Conservation (phyloP, 495 filamentous ascomycete genomes). For the Umbilicaria muhlenbergii region DNA sequence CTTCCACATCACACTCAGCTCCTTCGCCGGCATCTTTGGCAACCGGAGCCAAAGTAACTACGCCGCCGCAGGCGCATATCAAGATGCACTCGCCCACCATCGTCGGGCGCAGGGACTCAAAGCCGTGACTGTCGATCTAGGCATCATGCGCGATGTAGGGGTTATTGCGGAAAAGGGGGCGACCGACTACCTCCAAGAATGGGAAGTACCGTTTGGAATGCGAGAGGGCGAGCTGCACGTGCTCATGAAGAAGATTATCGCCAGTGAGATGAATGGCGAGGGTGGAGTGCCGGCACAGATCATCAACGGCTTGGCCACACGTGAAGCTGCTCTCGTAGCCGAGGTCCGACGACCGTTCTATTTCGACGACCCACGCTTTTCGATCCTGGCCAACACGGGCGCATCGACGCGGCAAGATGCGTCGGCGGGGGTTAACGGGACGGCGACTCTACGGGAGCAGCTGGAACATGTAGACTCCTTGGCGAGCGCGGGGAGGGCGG, state of each 20-base stretch:
- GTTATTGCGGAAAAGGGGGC: slow-evolving; percentile 4
- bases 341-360: slow-evolving; percentile 7
- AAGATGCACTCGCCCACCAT: slow-evolving; percentile 8
- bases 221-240: slow-evolving; percentile 10
- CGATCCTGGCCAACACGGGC: slow-evolving; percentile 4
- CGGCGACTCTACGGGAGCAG: neutral
- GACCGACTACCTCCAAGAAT: slow-evolving; percentile 6
- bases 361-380: slow-evolving; percentile 10
- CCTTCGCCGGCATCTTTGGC: slow-evolving; percentile 35
- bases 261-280: neutral
- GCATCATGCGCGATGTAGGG: slow-evolving; percentile 7
- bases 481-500: neutral
- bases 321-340: slow-evolving; percentile 1
- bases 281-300: slow-evolving; percentile 2
- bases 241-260: slow-evolving; percentile 7
- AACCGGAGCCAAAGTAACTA: slow-evolving; percentile 42
- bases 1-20: slow-evolving; percentile 44
- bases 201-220: slow-evolving; percentile 11
- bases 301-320: slow-evolving; percentile 9
- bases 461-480: neutral
- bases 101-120: slow-evolving; percentile 2
- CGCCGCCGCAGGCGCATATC: slow-evolving; percentile 25
- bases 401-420: neutral
- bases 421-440: neutral
- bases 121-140: slow-evolving; percentile 6